These are phyloP conservation scores for Capsicum chinense DNA, from an alignment of 257 asterid genomes.

Conservation along the genomic window DNA sequence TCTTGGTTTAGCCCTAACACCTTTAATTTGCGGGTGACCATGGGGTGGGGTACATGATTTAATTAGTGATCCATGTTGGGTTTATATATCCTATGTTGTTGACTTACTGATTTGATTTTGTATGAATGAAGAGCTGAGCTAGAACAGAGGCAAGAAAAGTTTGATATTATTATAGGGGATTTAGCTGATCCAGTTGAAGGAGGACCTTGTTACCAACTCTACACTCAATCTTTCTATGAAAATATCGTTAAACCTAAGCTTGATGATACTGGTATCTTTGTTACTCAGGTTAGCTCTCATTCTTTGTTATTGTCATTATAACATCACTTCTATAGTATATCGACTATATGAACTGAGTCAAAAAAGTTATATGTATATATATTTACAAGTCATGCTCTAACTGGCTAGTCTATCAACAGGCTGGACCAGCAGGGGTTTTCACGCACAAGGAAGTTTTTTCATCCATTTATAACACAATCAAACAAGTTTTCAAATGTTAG, in stretches of 20 bases:
- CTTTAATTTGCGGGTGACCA: not conserved
- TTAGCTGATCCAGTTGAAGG: constrained; percentile 98
- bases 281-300: constrained; percentile 67
- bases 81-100: not conserved
- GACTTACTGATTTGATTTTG: not conserved
- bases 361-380: not conserved
- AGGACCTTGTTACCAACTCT: constrained; percentile 95
- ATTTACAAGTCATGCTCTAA: not conserved
- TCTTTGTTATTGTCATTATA: not conserved
- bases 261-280: constrained; percentile 69
- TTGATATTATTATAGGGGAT: constrained; percentile 87
- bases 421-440: constrained; percentile 97
- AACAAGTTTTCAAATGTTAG: constrained; percentile 93
- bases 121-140: constrained; percentile 63
- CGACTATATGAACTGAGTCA: not conserved
- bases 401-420: constrained; percentile 44
- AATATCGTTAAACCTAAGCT: constrained; percentile 88
- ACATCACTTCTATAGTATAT: not conserved
- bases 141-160: constrained; percentile 76
- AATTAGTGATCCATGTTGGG: not conserved
- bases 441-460: constrained; percentile 94
- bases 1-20: not conserved
- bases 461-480: constrained; percentile 85
- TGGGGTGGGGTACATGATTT: not conserved
- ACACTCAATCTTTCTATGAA: constrained; percentile 82